Evolutionary conservation across 805 yeast genomes (phyloP), one percentile per base, ranked within the genome.

Genomic region (Martiniozyma abietophila): DNA sequence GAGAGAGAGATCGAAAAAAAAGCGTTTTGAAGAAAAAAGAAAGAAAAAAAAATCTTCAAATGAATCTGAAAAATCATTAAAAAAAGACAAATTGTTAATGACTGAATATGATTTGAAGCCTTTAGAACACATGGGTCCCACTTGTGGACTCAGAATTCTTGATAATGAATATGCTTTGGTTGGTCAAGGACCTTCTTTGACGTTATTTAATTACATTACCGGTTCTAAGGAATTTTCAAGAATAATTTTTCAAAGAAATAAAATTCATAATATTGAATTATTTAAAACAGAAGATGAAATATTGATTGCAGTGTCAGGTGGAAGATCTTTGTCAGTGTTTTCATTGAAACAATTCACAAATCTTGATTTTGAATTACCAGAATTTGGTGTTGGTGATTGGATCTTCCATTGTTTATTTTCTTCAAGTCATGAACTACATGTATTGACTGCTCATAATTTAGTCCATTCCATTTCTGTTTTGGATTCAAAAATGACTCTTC

Each of bases 361-460:
- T 18, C 31, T 25, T 1, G 16, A 15, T 19, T 32, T 46, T 7
- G 35, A 39, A 1, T 22, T 50, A 3, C 42, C 49, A n/a, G 82
- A 80, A 44, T 62, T 59, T 35, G 67, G 69, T 23, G 59, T 74
- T 28, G 71, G 74, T 38, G 96, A 89, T 54, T 88, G 97, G 96
- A 75, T 92, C 33, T 67, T 75, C 26, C 59, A 76, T 14, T 69
- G 71, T 16, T 74, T 65, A 35, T 78, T 81, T 45, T 54, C 51
- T 21, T 50, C 56, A 11, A 53, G 54, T 2, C 44, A 55, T 0
- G 50, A 59, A 6, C 49, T 76, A 2, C 73, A 62, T 44, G 49
- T 85, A 12, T 64, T 86, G 34, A 83, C 88, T 0, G 84, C 96
- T 3, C 96, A 88, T 52, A 88, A 89, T 48, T 65, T 68, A 21